Evolutionary conservation across 768 basidiomycete genomes (phyloP).

Genomic region (Peribolospora baueri): DNA sequence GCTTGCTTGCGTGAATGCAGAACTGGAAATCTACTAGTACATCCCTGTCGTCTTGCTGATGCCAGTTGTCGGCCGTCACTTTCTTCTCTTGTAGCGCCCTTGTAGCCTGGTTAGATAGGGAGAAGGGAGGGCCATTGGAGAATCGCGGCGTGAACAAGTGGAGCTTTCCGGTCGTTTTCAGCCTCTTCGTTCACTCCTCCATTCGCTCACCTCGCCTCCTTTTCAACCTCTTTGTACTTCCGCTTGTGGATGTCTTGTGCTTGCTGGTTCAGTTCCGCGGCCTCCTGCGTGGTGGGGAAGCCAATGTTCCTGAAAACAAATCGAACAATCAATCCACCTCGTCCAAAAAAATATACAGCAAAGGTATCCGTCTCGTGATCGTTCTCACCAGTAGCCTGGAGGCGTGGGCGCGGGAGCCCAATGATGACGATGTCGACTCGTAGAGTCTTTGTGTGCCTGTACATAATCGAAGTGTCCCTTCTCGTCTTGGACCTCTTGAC

Average conservation of each 20-base stretch:
- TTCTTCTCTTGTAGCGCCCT: too few species aligned
- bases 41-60: too few species aligned
- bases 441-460: not conserved
- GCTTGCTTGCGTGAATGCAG: too few species aligned
- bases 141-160: too few species aligned
- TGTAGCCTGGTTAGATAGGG: too few species aligned
- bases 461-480: conserved; percentile 1
- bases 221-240: conserved; percentile 36
- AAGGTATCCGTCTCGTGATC: conserved; percentile 1
- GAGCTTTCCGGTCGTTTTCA: too few species aligned
- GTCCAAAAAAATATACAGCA: not conserved
- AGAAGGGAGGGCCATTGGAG: too few species aligned
- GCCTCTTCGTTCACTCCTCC: not conserved
- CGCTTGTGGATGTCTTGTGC: conserved; percentile 47
- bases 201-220: conserved; percentile 32
- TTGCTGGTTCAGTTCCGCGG: conserved; percentile 42
- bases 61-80: too few species aligned
- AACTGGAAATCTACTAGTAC: too few species aligned
- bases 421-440: conserved; percentile 33
- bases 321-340: not conserved
- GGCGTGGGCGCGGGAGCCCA: conserved; percentile 53
- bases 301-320: conserved; percentile 35
- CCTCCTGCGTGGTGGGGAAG: conserved; percentile 67
- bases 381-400: conserved; percentile 41
- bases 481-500: conserved; percentile 27